Evolutionary conservation across 768 basidiomycete genomes (phyloP), one percentile per base, ranked within the genome.

Genomic region (Phaffia tasmanica): DNA sequence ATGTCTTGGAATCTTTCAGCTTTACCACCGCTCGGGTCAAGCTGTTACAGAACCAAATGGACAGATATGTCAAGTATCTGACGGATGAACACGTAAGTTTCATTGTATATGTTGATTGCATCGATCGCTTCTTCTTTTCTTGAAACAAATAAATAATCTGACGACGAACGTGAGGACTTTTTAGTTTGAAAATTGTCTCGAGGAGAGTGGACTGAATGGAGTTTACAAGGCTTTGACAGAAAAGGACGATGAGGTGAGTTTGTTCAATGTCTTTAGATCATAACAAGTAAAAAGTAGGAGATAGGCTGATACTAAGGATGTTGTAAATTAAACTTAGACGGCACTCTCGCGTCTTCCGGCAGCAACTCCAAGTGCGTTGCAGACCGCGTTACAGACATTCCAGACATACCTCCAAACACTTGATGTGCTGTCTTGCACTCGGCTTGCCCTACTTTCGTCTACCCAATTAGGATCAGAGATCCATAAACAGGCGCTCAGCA

Each of bases 361-460:
- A 0, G 84, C 86, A 2, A 81, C 85, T 59, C 82, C 89, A 0
- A 73, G 81, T 15, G 78, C 83, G 15, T 80, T 97, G 50, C 81
- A 85, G 58, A 70, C 75, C 8, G 80, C 88, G 0, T 81, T 95
- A 60, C 62, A 71, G 25, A 70, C 71, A 16, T 95, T 98, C 77
- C 86, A 91, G 0, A 73, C 79, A 0, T 98, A 92, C 87, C 84
- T 98, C 2, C 86, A 89, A 5, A 83, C 84, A 1, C 80, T 84
- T 30, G 88, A 89, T 70, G 85, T 78, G 62, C 71, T 91, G 18
- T 84, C 88, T 18, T 86, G 89, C 0, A 84, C 88, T 0, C 85
- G 89, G 1, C 83, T 98, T 0, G 80, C 86, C 0, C 83, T 85
- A 35, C 81, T 98, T 16, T 81, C 84, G 0, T 81, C 85, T 0